Evolutionary conservation across 2,329 filamentous ascomycete genomes (phyloP), one percentile per base, ranked within the genome.

Genomic region (Tolypocladium ophioglossoides): DNA sequence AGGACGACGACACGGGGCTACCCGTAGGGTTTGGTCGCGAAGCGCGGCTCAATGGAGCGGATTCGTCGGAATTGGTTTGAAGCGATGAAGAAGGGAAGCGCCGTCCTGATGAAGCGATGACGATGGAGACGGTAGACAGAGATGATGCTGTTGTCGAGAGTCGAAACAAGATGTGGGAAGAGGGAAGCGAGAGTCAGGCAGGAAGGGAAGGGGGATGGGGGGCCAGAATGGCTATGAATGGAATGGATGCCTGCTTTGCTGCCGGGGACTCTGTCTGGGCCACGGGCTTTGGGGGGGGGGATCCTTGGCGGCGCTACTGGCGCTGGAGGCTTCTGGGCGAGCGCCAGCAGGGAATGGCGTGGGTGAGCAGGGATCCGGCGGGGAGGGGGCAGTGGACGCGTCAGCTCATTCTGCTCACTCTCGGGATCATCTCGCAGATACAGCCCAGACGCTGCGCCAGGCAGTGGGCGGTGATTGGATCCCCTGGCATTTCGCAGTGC

Each of bases 141-240:
- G 51, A 49, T 51, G 52, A 20, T 50, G 24, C 14, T 50, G 39
- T 56, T 22, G 53, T 50, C 22, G 55, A 51, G 54, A 50, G 54
- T 50, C 40, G 48, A 54, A 54, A 52, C 50, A 38, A 52, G 62
- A 57, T 60, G 20, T 34, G 24, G 52, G 27, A 44, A 53, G 62
- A 55, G 52, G 55, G 44, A 32, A 27, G 27, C 44, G 57, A 57
- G 61, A 57, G 55, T 58, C 59, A 59, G 59, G 63, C 60, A 60
- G 59, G 64, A 66, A 62, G 64, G 65, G 62, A 61, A 56, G 38
- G 50, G 18, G 54, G 38, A 55, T 59, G 66, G 65, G 66, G 65
- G 58, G 30, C 51, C 12, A 52, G 50, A 57, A 60, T 60, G 59
- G 66, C 65, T 70, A 66, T 68, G 64, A 66, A 68, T 66, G 66